Evolutionary conservation across 1,284 basidiomycete species (phyloP), one percentile per base, ranked within the genome.

Genomic region (Chondrostereum purpureum): DNA sequence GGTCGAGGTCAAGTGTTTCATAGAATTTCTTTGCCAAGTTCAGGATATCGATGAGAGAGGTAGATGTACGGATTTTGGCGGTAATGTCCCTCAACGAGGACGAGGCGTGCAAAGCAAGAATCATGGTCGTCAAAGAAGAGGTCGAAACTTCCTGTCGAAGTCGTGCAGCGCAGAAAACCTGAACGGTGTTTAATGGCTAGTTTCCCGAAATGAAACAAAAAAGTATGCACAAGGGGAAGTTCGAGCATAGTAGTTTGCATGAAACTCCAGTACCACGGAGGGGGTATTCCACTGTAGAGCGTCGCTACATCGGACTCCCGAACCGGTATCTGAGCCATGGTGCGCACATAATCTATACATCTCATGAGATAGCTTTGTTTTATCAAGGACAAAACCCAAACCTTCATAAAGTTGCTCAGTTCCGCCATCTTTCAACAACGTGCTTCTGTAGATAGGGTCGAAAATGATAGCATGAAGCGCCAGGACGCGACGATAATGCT

Each of bases 401-500:
- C 70, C 68, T 17, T 55, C 37, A 16, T 46, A 49, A 3, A 72
- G 49, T 19, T 51, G 58, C 16, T 53, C 53, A 8, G 52, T 48
- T 2, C 62, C 44, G 2, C 63, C 66, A 39, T 73, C 69, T 24
- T 67, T 61, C n/a, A 61, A 46, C 8, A 74, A 43, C n/a, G 64
- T 61, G 16, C 58, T 44, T 31, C 69, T 59, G 44, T 65, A 66
- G 13, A 55, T 50, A 0, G 48, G 42, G 22, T 61, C 58, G 39
- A 70, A 73, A 0, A 66, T 57, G 3, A 70, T 59, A 2, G 58
- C 55, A 49, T 66, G 64, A 4, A 74, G 58, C 5, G 58, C 50
- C 10, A 63, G 58, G 44, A 73, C 55, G 14, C 61, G 58, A 44
- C 65, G 55, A 45, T 65, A 74, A 42, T 60, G 50, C 1, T 18